Base-by-base conservation (phyloP, 2,329 filamentous ascomycete species). In the Talaromyces piceae region DNA sequence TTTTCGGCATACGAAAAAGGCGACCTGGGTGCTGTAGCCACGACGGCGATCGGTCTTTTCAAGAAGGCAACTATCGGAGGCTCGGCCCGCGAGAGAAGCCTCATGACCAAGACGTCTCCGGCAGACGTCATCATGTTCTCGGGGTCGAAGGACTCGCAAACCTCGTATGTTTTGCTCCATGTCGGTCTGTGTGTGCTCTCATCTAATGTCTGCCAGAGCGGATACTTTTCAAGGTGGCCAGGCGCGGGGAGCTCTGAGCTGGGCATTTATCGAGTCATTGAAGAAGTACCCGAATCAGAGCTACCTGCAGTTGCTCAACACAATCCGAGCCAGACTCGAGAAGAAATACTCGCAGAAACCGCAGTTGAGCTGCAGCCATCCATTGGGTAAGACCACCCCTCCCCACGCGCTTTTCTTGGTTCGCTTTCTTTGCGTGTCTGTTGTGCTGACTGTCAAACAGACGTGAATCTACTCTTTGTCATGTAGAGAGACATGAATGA, bases 61-160 rank as follows among this genome's bases (percentile, higher is more conserved):
- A 96, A 96, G 76, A 87, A 91, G 63, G 90, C 89, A 9, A 86
- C 88, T 9, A 80, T 74, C 41, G 91, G 91, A 54, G 83, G 90
- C 54, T 82, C 86, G 16, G 84, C 86, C 4, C 84, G 90, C 65
- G 79, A 94, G 70, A 83, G 83, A 64, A 88, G 91, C 49, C 77
- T 90, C 63, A 80, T 84, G 59, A 97, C 91, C 28, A 94, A 95
- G 73, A 97, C 93, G 3, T 93, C 87, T 37, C 86, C 91, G 1
- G 93, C 93, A 39, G 93, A 98, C 69, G 93, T 98, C 33, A 82
- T 97, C 65, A 95, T 96, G 88, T 95, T 91, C 83, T 95, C 88
- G 54, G 93, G 93, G 46, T 94, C 88, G 71, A 97, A 96, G 71
- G 93, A 97, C 65, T 83, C 86, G 52, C 93, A 97, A 72, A 98